These are phyloP conservation scores for Pseudogymnoascus sp. DNA, from an alignment of 2,329 filamentous ascomycete genomes.

Conservation along the genomic window DNA sequence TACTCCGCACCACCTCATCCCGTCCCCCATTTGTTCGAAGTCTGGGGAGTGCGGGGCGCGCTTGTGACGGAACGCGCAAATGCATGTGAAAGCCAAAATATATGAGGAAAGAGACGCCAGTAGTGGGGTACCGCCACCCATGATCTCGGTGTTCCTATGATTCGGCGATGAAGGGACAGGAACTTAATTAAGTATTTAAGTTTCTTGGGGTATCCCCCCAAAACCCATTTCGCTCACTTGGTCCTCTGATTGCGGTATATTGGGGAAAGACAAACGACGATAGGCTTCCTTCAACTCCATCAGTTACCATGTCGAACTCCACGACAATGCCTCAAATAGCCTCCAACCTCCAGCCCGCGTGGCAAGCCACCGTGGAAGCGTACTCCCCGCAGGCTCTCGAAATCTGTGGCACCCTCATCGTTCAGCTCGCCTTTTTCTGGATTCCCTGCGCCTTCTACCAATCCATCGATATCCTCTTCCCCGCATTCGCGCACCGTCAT, in stretches of 20 bases:
- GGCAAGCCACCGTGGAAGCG: conserved; percentile 10
- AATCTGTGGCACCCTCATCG: conserved; percentile 33
- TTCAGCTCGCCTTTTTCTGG: conserved; percentile 43
- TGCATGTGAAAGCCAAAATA: not conserved
- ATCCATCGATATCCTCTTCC: conserved; percentile 37
- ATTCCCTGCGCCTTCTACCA: conserved; percentile 37
- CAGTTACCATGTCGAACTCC: conserved; percentile 5
- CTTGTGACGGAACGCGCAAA: not conserved
- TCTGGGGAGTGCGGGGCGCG: not conserved
- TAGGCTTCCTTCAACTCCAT: not conserved
- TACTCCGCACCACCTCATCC: not conserved
- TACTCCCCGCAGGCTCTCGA: conserved; percentile 33
- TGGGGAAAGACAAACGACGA: not conserved
- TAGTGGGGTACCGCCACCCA: not conserved
- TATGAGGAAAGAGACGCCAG: not conserved
- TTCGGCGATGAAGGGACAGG: not conserved
- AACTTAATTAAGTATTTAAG: conserved; percentile 4
- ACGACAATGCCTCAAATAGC: not conserved
- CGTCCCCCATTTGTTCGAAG: not conserved
- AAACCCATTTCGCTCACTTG: not conserved
- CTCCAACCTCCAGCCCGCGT: not conserved
- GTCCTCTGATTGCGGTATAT: not conserved
- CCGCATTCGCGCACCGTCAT: conserved; percentile 42
- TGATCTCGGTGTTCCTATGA: not conserved
- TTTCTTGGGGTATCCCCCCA: not conserved